Evolutionary conservation across 768 basidiomycete species (phyloP).

Genomic region (Symmetrospora coprosmae): DNA sequence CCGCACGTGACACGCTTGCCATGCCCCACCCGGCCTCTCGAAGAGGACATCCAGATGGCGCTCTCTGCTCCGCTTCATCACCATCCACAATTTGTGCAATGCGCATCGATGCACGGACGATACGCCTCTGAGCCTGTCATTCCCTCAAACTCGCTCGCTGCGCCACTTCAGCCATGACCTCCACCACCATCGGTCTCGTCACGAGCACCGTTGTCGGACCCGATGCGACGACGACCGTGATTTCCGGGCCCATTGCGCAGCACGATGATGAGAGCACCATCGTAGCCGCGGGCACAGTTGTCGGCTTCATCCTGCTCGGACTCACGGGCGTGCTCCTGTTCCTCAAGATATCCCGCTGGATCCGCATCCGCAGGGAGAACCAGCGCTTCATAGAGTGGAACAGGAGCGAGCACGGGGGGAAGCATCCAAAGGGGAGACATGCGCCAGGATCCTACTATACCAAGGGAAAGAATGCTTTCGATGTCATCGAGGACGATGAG

Average conservation of each 20-base stretch:
- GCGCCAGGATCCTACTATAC: not conserved
- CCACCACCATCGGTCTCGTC: no score
- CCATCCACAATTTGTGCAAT: no score
- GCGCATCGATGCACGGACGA: no score
- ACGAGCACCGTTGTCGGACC: not conserved
- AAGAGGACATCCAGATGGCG: no score
- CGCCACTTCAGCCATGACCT: not conserved
- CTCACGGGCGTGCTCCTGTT: conserved; percentile 4
- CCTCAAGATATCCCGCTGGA: conserved; percentile 13
- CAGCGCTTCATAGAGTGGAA: conserved; percentile 3
- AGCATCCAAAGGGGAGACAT: conserved; percentile 1
- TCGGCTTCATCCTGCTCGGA: not conserved
- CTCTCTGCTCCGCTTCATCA: no score
- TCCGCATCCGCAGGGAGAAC: not conserved
- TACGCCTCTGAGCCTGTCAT: no score
- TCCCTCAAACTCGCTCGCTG: no score
- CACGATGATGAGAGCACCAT: conserved; percentile 6
- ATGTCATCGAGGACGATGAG: conserved; percentile 10
- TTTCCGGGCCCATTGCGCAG: not conserved
- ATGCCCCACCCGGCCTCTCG: no score
- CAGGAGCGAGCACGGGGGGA: not conserved
- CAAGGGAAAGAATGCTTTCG: conserved; percentile 13
- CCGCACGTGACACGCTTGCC: no score
- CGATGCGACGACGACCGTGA: not conserved
- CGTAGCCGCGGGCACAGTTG: not conserved